A percentile compares a stretch with the other conserved stretches of the same genome.
Conservation (phyloP, 805 yeast genomes). For the Sugiyamaella chiloensis region DNA sequence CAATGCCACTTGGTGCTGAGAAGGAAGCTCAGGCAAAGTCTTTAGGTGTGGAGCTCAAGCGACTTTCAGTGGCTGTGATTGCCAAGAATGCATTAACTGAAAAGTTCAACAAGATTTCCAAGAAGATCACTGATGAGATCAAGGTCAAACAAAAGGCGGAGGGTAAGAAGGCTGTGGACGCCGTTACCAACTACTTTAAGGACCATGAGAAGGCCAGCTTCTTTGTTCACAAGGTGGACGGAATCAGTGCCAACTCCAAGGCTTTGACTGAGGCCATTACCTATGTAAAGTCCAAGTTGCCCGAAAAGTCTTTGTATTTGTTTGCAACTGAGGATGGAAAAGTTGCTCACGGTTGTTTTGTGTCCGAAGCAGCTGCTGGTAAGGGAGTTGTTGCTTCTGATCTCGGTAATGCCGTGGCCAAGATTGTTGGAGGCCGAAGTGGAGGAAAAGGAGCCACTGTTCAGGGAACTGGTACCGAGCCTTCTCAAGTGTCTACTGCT, state of each 20-base stretch:
- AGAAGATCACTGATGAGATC: constrained; percentile 80
- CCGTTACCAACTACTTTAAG: constrained; percentile 67
- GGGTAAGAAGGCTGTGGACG: constrained; percentile 73
- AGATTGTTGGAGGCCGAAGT: constrained; percentile 88
- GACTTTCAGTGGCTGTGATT: constrained; percentile 75
- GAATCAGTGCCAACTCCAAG: constrained; percentile 80
- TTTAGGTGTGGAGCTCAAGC: constrained; percentile 77
- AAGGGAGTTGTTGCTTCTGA: constrained; percentile 69
- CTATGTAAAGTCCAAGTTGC: constrained; percentile 70
- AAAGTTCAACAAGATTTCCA: constrained; percentile 75
- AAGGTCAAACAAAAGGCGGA: constrained; percentile 88
- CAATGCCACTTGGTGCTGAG: constrained; percentile 64
- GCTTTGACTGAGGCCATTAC: constrained; percentile 91
- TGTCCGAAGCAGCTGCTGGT: constrained; percentile 65
- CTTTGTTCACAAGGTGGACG: constrained; percentile 59
- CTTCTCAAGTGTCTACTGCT: constrained; percentile 67
- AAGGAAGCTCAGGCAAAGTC: constrained; percentile 84
- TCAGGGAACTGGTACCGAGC: constrained; percentile 94
- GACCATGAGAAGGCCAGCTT: constrained; percentile 50
- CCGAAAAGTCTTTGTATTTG: constrained; percentile 72
- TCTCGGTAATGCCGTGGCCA: constrained; percentile 67
- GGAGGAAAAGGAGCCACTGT: constrained; percentile 97
- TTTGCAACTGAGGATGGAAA: constrained; percentile 68
- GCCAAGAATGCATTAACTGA: constrained; percentile 73
- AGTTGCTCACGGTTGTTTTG: constrained; percentile 94